Conservation (phyloP, 352 stramenopile genomes). For the Phytophthora ohioensis region DNA sequence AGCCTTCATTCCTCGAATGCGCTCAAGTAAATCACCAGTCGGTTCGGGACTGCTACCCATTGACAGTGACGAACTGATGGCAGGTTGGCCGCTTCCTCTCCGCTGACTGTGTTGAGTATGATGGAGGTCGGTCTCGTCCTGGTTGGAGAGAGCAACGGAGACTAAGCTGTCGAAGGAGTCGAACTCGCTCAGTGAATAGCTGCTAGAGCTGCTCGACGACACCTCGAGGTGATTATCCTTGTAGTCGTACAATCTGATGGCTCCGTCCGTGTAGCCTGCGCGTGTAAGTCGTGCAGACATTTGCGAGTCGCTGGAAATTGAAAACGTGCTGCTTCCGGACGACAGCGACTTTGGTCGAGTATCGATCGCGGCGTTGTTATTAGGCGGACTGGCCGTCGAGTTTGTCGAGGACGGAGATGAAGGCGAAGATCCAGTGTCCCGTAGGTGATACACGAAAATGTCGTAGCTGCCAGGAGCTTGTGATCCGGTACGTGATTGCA, state of each 20-base stretch:
- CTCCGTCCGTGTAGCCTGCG: slow-evolving; percentile 22
- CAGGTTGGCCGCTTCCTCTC: slow-evolving; percentile 8
- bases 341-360: slow-evolving; percentile 41
- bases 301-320: slow-evolving; percentile 57
- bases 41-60: slow-evolving; percentile 26
- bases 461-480: slow-evolving; percentile 37
- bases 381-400: slow-evolving; percentile 31
- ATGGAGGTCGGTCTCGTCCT: slow-evolving; percentile 21
- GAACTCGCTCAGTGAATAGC: slow-evolving; percentile 68
- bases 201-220: slow-evolving; percentile 57
- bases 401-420: slow-evolving; percentile 46
- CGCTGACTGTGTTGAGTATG: slow-evolving; percentile 8
- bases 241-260: slow-evolving; percentile 33
- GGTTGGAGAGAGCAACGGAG: slow-evolving; percentile 26
- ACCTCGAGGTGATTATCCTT: slow-evolving; percentile 8
- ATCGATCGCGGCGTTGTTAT: slow-evolving; percentile 28
- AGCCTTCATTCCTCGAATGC: slow-evolving; percentile 66
- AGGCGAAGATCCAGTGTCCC: slow-evolving; percentile 28
- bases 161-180: slow-evolving; percentile 61
- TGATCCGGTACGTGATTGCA: slow-evolving; percentile 49
- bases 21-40: slow-evolving; percentile 52
- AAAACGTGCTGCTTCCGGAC: slow-evolving; percentile 63
- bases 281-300: slow-evolving; percentile 39
- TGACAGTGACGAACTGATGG: slow-evolving; percentile 5
- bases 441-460: slow-evolving; percentile 57